Percentiles rank a stretch among this genome's conserved stretches.
phyloP scores from a whole-genome alignment of 768 basidiomycete species.

The Mycena rebaudengoi region DNA sequence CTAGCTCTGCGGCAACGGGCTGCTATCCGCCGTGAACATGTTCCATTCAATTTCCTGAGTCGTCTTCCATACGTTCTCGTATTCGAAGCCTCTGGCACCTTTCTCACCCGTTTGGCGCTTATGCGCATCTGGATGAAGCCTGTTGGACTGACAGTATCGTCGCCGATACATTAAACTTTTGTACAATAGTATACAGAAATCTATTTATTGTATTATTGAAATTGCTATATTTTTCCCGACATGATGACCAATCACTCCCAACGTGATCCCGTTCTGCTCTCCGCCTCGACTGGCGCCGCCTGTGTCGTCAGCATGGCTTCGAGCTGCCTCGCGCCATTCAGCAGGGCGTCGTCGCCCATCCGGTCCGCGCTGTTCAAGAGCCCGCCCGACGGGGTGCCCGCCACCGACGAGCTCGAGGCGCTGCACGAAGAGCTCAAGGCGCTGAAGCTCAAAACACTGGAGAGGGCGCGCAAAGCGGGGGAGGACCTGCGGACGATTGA shows the following conservation, averaged over 20 bases:
- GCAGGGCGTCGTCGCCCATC: constrained; percentile 51
- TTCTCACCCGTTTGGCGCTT: not conserved
- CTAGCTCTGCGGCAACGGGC: too few relatives aligned
- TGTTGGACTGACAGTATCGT: not conserved
- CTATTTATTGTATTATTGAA: too few relatives aligned
- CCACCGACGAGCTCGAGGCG: constrained; percentile 74
- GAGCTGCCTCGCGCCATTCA: constrained; percentile 61
- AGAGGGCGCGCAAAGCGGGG: constrained; percentile 76
- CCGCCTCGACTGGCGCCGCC: not conserved
- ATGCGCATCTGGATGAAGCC: constrained; percentile 3
- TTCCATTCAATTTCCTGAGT: too few relatives aligned
- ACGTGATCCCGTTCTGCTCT: too few relatives aligned
- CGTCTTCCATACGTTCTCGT: not conserved
- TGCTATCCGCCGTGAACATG: too few relatives aligned
- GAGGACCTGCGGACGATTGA: constrained; percentile 79
- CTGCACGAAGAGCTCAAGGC: constrained; percentile 68
- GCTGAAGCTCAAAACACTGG: constrained; percentile 62
- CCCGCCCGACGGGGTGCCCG: constrained; percentile 71
- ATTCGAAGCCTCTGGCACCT: not conserved
- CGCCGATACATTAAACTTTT: too few relatives aligned
- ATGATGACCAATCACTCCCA: too few relatives aligned
- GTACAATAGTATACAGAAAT: too few relatives aligned
- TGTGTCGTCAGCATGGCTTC: constrained; percentile 61
- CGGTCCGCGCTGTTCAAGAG: constrained; percentile 71
- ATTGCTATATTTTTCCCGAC: too few relatives aligned